These are phyloP conservation scores for Aplosporella prunicola DNA, from an alignment of 2,329 filamentous ascomycete species.

Conservation along the genomic window DNA sequence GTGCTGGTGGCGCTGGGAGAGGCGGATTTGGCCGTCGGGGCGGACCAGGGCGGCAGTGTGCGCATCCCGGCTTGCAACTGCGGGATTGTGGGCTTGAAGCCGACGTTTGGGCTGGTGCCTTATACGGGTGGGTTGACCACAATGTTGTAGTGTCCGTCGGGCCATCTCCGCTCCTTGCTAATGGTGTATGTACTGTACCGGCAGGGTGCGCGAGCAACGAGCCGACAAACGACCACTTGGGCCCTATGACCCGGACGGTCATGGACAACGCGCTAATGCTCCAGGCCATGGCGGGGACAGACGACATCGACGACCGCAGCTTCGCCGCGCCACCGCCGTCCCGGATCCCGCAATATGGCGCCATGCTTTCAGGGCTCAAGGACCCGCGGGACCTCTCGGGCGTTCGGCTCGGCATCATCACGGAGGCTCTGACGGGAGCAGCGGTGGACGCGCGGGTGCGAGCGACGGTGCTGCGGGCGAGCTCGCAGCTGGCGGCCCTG, in stretches of 20 bases:
- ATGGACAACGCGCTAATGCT: slow-evolving; percentile 36
- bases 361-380: slow-evolving; percentile 12
- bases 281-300: slow-evolving; percentile 38
- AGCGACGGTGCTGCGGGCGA: slow-evolving; percentile 34
- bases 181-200: too few relatives aligned
- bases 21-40: slow-evolving; percentile 39
- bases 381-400: slow-evolving; percentile 18
- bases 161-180: too few relatives aligned
- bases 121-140: slow-evolving; percentile 33
- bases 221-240: slow-evolving; percentile 42
- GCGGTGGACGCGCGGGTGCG: slow-evolving; percentile 33
- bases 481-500: slow-evolving; percentile 32
- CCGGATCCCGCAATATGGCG: slow-evolving; percentile 21
- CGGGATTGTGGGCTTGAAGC: slow-evolving; percentile 39
- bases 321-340: slow-evolving; percentile 24
- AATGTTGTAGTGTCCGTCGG: too few relatives aligned
- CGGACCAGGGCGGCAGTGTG: slow-evolving; percentile 42
- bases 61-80: slow-evolving; percentile 34
- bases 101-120: slow-evolving; percentile 43
- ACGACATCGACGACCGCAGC: slow-evolving; percentile 38
- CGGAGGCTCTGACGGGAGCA: slow-evolving; percentile 20
- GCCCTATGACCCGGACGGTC: slow-evolving; percentile 37
- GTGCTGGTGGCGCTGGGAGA: slow-evolving; percentile 37
- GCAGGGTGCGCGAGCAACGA: slow-evolving; percentile 35
- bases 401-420: slow-evolving; percentile 23